These are phyloP conservation scores for Umbelopsis sp. DNA, from an alignment of 192 early-diverging fungal species.

Conservation along the genomic window DNA sequence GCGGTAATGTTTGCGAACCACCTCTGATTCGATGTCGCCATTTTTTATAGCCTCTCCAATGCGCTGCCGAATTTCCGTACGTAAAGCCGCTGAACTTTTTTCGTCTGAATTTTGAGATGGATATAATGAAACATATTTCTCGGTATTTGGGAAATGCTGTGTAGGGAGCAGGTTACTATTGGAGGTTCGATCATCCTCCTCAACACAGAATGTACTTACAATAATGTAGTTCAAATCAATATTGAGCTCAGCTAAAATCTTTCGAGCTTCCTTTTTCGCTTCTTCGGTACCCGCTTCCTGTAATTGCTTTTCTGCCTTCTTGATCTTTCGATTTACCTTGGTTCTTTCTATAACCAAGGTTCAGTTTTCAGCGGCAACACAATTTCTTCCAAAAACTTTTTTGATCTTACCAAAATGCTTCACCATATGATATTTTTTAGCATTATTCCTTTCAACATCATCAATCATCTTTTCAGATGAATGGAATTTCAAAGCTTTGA, in stretches of 20 bases:
- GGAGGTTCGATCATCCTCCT: not conserved
- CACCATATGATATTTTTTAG: constrained; percentile 50
- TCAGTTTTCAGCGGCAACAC: not conserved
- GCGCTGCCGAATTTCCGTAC: constrained; percentile 38
- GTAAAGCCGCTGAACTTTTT: not conserved
- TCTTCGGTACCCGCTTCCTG: constrained; percentile 30
- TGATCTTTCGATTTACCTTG: constrained; percentile 47
- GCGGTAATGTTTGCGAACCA: constrained; percentile 19
- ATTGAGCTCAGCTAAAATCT: constrained; percentile 39
- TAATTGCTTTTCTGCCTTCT: constrained; percentile 35
- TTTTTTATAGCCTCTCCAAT: constrained; percentile 27
- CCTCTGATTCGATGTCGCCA: constrained; percentile 8
- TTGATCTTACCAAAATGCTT: constrained; percentile 49
- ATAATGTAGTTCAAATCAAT: constrained; percentile 34
- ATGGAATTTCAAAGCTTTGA: constrained; percentile 48
- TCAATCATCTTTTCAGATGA: constrained; percentile 46
- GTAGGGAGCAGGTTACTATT: not conserved
- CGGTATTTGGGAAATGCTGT: constrained; percentile 48
- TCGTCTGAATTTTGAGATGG: constrained; percentile 27
- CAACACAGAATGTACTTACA: constrained; percentile 26
- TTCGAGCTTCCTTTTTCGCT: constrained; percentile 32
- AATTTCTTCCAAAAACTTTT: not conserved
- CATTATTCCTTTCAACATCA: constrained; percentile 46
- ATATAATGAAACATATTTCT: constrained; percentile 49
- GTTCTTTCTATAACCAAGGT: constrained; percentile 40